These are phyloP conservation scores for Kuraishia ogatae DNA, from an alignment of 805 yeast species.

Conservation along the genomic window DNA sequence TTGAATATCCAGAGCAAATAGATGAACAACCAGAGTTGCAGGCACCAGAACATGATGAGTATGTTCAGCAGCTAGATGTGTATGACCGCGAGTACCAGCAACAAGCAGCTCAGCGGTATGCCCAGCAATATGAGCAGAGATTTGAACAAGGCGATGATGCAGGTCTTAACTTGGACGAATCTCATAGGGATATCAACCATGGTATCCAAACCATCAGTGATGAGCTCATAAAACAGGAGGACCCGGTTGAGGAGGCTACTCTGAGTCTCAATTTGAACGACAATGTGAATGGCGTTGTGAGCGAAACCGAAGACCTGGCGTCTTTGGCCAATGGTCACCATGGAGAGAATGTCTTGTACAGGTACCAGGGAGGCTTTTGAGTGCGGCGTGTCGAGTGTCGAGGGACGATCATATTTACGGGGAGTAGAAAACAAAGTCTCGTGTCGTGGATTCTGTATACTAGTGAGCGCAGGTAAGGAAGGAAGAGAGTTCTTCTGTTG, in stretches of 20 bases:
- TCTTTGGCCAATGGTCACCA: conserved; percentile 25
- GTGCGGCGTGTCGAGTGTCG: background rate
- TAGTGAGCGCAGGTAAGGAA: background rate
- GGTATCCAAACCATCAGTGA: conserved; percentile 2
- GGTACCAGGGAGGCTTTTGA: conserved; percentile 18
- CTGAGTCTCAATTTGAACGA: conserved; percentile 20
- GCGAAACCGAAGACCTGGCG: conserved; percentile 25
- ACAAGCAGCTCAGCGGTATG: background rate
- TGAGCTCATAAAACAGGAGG: conserved; percentile 3
- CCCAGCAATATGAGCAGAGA: background rate
- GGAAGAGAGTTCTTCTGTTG: background rate
- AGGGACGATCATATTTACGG: background rate
- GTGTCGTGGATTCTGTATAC: background rate
- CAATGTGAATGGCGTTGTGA: conserved; percentile 19
- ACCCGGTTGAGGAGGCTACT: conserved; percentile 20
- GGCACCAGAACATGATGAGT: conserved; percentile 11
- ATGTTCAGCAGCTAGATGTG: conserved; percentile 18
- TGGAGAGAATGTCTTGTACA: conserved; percentile 21
- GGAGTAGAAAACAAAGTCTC: too few species aligned
- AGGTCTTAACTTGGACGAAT: background rate
- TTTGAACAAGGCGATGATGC: background rate
- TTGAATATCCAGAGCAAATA: conserved; percentile 1
- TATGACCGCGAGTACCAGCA: conserved; percentile 20
- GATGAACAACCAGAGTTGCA: background rate
- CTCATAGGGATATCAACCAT: conserved; percentile 3